Evolutionary conservation across 148 eudicot genomes (phyloP).

Genomic region (Camellia lanceoleosa): DNA sequence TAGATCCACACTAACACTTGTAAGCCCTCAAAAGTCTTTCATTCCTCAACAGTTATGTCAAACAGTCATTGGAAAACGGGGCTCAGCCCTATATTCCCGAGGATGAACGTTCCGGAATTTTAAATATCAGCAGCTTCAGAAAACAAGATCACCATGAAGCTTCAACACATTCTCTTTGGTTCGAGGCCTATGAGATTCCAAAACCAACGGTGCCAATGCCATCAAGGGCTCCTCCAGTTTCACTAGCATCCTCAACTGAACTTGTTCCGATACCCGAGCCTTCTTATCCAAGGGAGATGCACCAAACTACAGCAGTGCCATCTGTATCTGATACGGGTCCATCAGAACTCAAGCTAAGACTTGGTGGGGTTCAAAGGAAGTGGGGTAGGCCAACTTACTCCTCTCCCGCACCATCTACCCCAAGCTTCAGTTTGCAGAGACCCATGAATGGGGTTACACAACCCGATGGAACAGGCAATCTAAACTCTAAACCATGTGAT

Average conservation of each 20-base stretch:
- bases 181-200: slow-evolving; percentile 93
- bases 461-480: slow-evolving; percentile 28
- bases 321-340: slow-evolving; percentile 49
- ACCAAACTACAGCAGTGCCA: slow-evolving; percentile 32
- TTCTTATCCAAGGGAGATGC: slow-evolving; percentile 43
- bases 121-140: slow-evolving; percentile 47
- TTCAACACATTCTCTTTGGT: slow-evolving; percentile 71
- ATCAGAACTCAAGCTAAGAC: slow-evolving; percentile 64
- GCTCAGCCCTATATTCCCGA: slow-evolving; percentile 93
- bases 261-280: slow-evolving; percentile 72
- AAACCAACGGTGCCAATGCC: slow-evolving; percentile 52
- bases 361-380: slow-evolving; percentile 93
- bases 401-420: slow-evolving; percentile 52
- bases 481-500: slow-evolving; percentile 36
- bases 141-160: slow-evolving; percentile 55
- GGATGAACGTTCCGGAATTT: slow-evolving; percentile 54
- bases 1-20: slow-evolving; percentile 7
- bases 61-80: slow-evolving; percentile 66
- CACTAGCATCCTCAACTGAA: slow-evolving; percentile 54
- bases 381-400: slow-evolving; percentile 87
- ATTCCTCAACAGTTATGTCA: slow-evolving; percentile 68
- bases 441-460: slow-evolving; percentile 49
- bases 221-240: slow-evolving; percentile 34
- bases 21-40: slow-evolving; percentile 40
- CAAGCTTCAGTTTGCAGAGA: slow-evolving; percentile 49